phyloP scores from a whole-genome alignment of 2,329 filamentous ascomycete species.

The Venturiaceae sp. region DNA sequence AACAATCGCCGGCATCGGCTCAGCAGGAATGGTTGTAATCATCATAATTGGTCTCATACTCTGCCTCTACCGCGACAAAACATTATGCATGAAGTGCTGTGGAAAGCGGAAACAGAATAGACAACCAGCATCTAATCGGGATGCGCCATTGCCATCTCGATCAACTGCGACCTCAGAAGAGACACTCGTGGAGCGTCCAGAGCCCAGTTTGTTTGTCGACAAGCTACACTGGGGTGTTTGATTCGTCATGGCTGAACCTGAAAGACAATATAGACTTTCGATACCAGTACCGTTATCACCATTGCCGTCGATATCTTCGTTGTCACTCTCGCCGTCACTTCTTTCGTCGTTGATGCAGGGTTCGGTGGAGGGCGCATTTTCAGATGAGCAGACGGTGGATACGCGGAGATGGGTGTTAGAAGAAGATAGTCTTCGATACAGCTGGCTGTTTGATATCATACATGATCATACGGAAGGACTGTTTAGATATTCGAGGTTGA shows the following conservation, averaged over 20 bases:
- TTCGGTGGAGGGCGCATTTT: not conserved
- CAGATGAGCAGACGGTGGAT: not conserved
- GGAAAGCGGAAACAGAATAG: not conserved
- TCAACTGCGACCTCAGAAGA: not conserved
- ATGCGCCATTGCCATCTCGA: not conserved
- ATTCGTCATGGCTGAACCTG: not conserved
- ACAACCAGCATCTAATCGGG: not conserved
- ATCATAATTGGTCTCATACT: constrained; percentile 5
- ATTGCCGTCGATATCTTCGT: not conserved
- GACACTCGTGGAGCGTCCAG: not conserved
- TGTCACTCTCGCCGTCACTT: not conserved
- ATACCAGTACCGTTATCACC: not conserved
- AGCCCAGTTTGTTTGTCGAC: not conserved
- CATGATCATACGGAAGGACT: constrained; percentile 4
- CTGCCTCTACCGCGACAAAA: constrained; percentile 6
- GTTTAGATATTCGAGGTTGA: not conserved
- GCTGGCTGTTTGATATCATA: constrained; percentile 7
- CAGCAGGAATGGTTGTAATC: not conserved
- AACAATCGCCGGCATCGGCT: constrained; percentile 2
- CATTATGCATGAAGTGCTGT: not conserved
- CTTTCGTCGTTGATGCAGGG: not conserved
- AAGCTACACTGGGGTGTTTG: not conserved
- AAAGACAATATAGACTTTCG: not conserved
- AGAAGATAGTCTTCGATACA: not conserved
- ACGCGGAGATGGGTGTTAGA: not conserved